These are phyloP conservation scores for Cryptococcus sp. DNA, from an alignment of 1,284 basidiomycete species.

Conservation along the genomic window DNA sequence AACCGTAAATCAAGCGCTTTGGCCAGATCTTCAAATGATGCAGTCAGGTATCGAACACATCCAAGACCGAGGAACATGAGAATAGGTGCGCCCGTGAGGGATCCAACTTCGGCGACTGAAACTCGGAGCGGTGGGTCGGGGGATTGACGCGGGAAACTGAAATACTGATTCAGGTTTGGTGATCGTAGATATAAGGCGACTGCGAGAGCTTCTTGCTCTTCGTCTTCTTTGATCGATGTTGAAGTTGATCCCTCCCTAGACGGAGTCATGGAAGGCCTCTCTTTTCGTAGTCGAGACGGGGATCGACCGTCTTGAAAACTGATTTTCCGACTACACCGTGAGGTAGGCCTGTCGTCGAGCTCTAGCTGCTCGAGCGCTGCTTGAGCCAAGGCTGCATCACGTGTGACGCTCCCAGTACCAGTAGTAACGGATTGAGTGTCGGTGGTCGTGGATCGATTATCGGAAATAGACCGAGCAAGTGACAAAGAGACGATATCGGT, in stretches of 20 bases:
- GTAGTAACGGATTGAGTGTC: not conserved
- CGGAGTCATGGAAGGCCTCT: not conserved
- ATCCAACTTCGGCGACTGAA: conserved; percentile 87
- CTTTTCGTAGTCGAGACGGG: conserved; percentile 1
- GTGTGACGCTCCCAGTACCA: not conserved
- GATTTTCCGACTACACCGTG: not conserved
- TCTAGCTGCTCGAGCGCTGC: not conserved
- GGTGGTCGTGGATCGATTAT: not conserved
- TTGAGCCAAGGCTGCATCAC: not conserved
- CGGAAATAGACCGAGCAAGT: not conserved
- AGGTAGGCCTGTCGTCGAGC: not conserved
- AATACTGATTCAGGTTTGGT: conserved; percentile 71
- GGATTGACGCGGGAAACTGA: conserved; percentile 65
- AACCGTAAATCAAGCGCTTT: conserved; percentile 76
- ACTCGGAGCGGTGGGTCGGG: conserved; percentile 71
- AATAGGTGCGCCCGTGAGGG: conserved; percentile 73
- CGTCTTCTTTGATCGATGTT: conserved; percentile 5
- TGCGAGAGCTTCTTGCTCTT: conserved; percentile 18
- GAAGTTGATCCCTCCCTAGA: not conserved
- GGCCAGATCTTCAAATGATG: conserved; percentile 93
- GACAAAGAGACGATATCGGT: not conserved
- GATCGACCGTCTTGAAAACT: conserved; percentile 4
- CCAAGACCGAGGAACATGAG: conserved; percentile 89
- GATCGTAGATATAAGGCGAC: conserved; percentile 66
- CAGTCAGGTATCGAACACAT: conserved; percentile 89